A percentile compares a stretch with the other conserved stretches of the same genome.
These are phyloP conservation scores for Cymbopogon flexuosus DNA, from an alignment of 202 grass and related monocot species.

Conservation along the genomic window DNA sequence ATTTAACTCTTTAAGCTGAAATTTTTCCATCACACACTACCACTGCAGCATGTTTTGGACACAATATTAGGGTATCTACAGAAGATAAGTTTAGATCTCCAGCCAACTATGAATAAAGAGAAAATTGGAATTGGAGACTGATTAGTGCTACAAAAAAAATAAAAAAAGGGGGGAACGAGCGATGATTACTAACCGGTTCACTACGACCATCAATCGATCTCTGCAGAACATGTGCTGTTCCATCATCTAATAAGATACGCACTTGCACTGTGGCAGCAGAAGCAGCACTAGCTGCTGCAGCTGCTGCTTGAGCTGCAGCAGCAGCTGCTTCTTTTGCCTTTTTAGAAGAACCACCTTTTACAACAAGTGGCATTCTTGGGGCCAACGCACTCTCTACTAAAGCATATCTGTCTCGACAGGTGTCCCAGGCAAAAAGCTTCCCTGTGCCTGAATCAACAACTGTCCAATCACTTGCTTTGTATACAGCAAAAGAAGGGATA, in stretches of 20 bases:
- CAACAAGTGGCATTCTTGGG: conserved; percentile 79
- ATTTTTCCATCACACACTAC: not conserved
- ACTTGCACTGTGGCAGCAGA: conserved; percentile 90
- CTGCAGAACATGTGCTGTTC: conserved; percentile 84
- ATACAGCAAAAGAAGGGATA: conserved; percentile 88
- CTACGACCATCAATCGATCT: conserved; percentile 89
- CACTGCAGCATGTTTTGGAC: conserved; percentile 4
- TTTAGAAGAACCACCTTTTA: conserved; percentile 92
- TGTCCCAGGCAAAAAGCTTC: conserved; percentile 94
- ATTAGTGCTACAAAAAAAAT: not conserved
- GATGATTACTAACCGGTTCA: conserved; percentile 63
- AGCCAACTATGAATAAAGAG: conserved; percentile 4
- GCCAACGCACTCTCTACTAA: conserved; percentile 75
- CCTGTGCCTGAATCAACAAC: conserved; percentile 93
- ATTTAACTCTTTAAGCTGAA: conserved; percentile 7
- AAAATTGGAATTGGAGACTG: not conserved
- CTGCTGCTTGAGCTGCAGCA: conserved; percentile 81
- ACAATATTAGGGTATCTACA: conserved; percentile 24
- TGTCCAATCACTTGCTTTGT: conserved; percentile 94
- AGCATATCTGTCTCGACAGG: conserved; percentile 93
- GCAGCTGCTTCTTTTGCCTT: conserved; percentile 96
- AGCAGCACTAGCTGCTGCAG: conserved; percentile 76
- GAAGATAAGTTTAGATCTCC: conserved; percentile 20
- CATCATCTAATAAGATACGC: conserved; percentile 94
- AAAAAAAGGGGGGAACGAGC: not conserved